Evolutionary conservation across 495 filamentous ascomycete species (phyloP), one percentile per base, ranked within the genome.

Genomic region (Tirmania nivea): DNA sequence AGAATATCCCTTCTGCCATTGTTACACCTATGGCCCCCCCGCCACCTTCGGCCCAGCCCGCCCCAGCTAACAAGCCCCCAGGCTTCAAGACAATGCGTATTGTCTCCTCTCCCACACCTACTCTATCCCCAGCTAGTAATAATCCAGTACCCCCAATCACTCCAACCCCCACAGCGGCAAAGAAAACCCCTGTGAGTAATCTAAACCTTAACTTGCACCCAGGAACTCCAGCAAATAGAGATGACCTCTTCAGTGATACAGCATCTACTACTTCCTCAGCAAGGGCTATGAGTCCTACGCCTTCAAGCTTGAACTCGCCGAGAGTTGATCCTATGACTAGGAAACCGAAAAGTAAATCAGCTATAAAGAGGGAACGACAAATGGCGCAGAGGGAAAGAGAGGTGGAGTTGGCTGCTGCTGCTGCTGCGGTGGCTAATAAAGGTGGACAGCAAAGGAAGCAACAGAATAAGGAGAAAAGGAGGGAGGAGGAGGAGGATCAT

Each of bases 361-460:
- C 92, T 60, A 73, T 79, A 56, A 92, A 89, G 66, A 95, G 93
- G 65, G 84, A 93, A 59, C 72, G 86, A 48, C 80, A 84, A 63
- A 79, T 83, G 60, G 73, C 70, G 35, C 72, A 78, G 58, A 75
- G 75, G 51, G 66, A 69, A 16, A 83, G 84, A 56, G 75, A 78
- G 53, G 71, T 73, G 19, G 67, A 70, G 12, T 60, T 67, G 48
- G 70, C 80, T 54, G 60, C 68, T 10, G 73, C n/a, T 12, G 60
- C 68, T 11, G 73, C n/a, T n/a, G 48, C 48, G 21, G 21, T 50
- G 5, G 25, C 48, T 50, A 59, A 54, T 10, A 62, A 54, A 16
- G 59, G 53, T 10, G 14, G 48, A 35, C 54, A 56, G 42, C 57
- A 49, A 34, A 54, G 57, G 31, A 20, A 57, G 35, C 48, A 57